These are phyloP conservation scores for Uronychia setigera DNA, from an alignment of 73 alveolate genomes.

Conservation along the genomic window DNA sequence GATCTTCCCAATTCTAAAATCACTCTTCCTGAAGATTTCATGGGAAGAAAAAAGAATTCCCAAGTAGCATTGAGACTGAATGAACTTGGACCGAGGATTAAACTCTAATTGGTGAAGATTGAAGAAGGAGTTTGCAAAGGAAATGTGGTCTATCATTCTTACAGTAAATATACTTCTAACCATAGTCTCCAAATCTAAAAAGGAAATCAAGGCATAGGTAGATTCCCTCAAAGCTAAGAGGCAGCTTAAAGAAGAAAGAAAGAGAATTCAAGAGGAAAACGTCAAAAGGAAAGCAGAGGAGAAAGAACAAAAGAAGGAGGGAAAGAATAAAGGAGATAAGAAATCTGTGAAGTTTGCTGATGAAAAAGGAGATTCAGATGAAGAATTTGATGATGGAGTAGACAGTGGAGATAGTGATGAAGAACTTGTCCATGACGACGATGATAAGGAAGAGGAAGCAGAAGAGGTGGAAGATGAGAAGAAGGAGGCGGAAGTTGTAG, in stretches of 20 bases:
- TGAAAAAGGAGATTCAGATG: background rate
- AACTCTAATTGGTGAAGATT: conserved; percentile 76
- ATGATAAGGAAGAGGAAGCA: conserved; percentile 6
- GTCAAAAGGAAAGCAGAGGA: conserved; percentile 78
- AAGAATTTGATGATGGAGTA: background rate
- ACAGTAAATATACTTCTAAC: background rate
- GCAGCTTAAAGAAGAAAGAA: conserved; percentile 83
- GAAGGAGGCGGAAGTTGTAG: too few relatives aligned
- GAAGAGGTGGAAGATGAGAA: conserved; percentile 6
- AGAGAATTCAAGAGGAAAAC: conserved; percentile 78
- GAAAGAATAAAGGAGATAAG: background rate
- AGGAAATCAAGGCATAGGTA: conserved; percentile 71
- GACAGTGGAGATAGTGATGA: background rate
- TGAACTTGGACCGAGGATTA: conserved; percentile 93
- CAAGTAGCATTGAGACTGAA: conserved; percentile 73
- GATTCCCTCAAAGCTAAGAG: conserved; percentile 66
- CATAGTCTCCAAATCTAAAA: conserved; percentile 64
- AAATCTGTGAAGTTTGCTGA: conserved; percentile 5
- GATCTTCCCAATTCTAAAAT: conserved; percentile 81
- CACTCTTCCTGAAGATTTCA: conserved; percentile 73
- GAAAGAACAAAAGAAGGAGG: conserved; percentile 49
- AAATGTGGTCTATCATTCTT: conserved; percentile 86
- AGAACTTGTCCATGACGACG: background rate
- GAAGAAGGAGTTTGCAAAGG: conserved; percentile 95
- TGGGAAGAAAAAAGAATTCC: conserved; percentile 74